A percentile compares a stretch with the other conserved stretches of the same genome.
Evolutionary conservation across 1,284 basidiomycete species (phyloP).

Genomic region (Grifola frondosa): DNA sequence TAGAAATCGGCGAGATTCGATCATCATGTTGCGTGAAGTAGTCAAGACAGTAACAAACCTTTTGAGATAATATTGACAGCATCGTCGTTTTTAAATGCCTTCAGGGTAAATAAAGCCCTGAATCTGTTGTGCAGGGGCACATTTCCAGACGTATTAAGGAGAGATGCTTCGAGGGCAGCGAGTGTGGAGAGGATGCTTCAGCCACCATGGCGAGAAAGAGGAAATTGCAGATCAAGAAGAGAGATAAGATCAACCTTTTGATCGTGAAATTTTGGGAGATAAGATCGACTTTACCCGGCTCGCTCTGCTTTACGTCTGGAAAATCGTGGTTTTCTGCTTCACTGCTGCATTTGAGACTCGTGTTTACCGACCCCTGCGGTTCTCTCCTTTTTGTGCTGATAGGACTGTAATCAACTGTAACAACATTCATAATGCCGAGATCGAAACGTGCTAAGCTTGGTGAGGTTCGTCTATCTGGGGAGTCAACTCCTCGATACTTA

Average conservation of each 20-base stretch:
- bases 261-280: slow-evolving; percentile 24
- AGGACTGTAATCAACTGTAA: not conserved
- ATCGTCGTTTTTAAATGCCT: slow-evolving; percentile 78
- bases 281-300: slow-evolving; percentile 13
- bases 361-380: not conserved
- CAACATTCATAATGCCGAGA: slow-evolving; percentile 66
- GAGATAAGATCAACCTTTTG: slow-evolving; percentile 25
- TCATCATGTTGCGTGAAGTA: slow-evolving; percentile 1
- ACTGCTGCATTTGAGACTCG: not conserved
- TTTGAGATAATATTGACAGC: slow-evolving; percentile 86
- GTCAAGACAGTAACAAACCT: slow-evolving; percentile 51
- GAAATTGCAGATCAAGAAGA: slow-evolving; percentile 11
- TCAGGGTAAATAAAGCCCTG: slow-evolving; percentile 91
- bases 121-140: slow-evolving; percentile 89
- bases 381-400: slow-evolving; percentile 12
- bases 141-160: slow-evolving; percentile 76
- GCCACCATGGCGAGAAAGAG: slow-evolving; percentile 30
- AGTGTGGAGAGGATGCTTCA: slow-evolving; percentile 26
- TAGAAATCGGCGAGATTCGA: slow-evolving; percentile 1
- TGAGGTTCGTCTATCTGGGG: slow-evolving; percentile 14
- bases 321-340: not conserved
- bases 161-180: slow-evolving; percentile 58
- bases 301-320: slow-evolving; percentile 11
- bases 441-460: slow-evolving; percentile 87
- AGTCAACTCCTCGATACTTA: too few relatives aligned